Evolutionary conservation across 2,329 filamentous ascomycete genomes (phyloP), one percentile per base, ranked within the genome.

Genomic region (Ophiosphaerella narmari): DNA sequence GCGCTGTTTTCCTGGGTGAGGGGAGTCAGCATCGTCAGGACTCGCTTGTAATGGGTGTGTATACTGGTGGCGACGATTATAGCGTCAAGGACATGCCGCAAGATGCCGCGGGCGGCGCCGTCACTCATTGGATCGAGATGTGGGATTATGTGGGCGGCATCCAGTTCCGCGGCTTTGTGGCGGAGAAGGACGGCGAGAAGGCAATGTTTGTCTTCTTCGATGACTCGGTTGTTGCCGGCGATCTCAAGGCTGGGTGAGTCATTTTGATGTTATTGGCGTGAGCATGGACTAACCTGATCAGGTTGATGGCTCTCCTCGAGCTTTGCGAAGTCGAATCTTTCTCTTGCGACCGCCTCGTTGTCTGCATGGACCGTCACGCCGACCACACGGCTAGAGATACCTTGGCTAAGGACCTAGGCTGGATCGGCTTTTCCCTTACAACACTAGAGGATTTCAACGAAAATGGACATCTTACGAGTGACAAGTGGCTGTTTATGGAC

Each of bases 1-100:
- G 85, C 80, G 81, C 87, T 81, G 88, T 90, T 82, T 96, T 97
- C 86, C 89, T 88, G 83, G 92, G 90, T 96, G 91, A 95, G 91
- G 86, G 88, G 89, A 86, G 86, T 79, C 76, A 80, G 82, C 83
- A 78, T 75, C 78, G 80, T 81, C 82, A 86, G 85, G 88, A 85
- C 88, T 93, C 90, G 85, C 85, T 88, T 85, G 87, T 88, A 84
- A 86, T 89, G 86, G 87, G 85, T 93, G 85, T 86, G 86, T 75
- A 74, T 56, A 65, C 52, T 29, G 26, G 26, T 54, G 61, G 61
- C 51, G 68, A 65, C 61, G 58, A 70, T 59, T 66, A 69, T 46
- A 61, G 63, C 43, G 57, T 65, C 58, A 56, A 68, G 39, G 55
- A 53, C 40, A 56, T 39, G 67, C 66, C 48, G 39, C 39, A 44